Evolutionary conservation across 106 monocot genomes (phyloP).

Genomic region (Narthecium ossifragum): DNA sequence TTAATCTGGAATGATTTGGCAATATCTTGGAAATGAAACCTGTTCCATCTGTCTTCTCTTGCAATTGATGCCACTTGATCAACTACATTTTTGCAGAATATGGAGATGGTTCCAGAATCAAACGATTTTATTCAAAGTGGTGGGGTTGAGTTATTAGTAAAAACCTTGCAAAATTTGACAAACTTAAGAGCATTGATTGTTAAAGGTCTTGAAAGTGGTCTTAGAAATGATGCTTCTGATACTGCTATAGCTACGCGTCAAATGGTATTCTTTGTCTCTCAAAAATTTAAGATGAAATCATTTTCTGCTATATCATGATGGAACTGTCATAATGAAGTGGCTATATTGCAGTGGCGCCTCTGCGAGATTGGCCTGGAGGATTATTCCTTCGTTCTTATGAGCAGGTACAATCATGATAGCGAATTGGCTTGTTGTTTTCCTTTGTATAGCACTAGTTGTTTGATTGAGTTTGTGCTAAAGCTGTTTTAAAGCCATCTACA

Average conservation of each 20-base stretch:
- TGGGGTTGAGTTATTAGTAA: constrained; percentile 34
- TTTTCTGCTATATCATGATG: too few relatives aligned
- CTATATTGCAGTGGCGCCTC: constrained; percentile 68
- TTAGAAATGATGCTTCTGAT: constrained; percentile 97
- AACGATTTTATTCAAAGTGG: constrained; percentile 11
- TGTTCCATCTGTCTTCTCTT: too few relatives aligned
- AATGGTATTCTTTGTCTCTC: constrained; percentile 47
- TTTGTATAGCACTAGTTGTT: too few relatives aligned
- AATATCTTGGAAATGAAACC: too few relatives aligned
- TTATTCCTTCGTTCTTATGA: constrained; percentile 91
- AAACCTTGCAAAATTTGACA: constrained; percentile 52
- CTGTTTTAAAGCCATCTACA: too few relatives aligned
- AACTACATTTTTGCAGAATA: constrained; percentile 49
- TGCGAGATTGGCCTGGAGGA: constrained; percentile 96
- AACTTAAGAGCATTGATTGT: constrained; percentile 52
- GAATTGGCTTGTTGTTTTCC: not conserved
- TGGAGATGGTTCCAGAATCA: constrained; percentile 55
- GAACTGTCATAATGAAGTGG: not conserved
- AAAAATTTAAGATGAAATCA: too few relatives aligned
- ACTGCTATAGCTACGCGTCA: constrained; percentile 94
- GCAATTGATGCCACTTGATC: too few relatives aligned
- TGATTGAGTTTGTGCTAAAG: too few relatives aligned
- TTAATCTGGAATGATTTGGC: too few relatives aligned
- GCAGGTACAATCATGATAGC: constrained; percentile 42
- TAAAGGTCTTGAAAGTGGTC: constrained; percentile 88